A percentile compares a stretch with the other conserved stretches of the same genome.
These are phyloP conservation scores for Parasarocladium wereldwijsianum DNA, from an alignment of 2,329 filamentous ascomycete species.

Conservation along the genomic window DNA sequence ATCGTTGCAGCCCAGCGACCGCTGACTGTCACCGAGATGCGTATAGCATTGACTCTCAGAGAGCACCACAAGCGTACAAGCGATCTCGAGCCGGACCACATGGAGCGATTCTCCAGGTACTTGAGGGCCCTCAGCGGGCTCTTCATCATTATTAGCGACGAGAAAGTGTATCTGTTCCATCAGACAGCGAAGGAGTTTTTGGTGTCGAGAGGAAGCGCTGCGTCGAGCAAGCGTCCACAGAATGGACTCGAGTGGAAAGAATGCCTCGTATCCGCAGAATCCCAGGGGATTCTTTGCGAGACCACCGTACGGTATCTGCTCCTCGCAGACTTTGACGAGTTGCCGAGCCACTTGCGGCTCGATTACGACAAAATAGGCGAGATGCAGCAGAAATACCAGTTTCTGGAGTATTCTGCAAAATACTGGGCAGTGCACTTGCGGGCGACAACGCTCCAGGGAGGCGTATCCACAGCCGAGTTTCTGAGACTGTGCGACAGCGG, in stretches of 20 bases:
- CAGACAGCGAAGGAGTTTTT: constrained; percentile 18
- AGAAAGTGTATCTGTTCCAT: constrained; percentile 14
- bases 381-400: not conserved
- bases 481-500: not conserved
- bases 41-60: constrained; percentile 8
- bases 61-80: constrained; percentile 4
- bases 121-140: constrained; percentile 16
- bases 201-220: constrained; percentile 2
- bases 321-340: not conserved
- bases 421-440: not conserved
- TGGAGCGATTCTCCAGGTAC: constrained; percentile 5
- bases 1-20: constrained; percentile 11
- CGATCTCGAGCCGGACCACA: constrained; percentile 4
- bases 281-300: not conserved
- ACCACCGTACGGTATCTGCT: constrained; percentile 2
- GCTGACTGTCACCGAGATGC: constrained; percentile 11
- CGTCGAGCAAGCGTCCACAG: no score
- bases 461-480: not conserved
- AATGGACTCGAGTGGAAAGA: not conserved
- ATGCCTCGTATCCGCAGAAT: not conserved
- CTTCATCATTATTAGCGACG: constrained; percentile 14
- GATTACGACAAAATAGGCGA: not conserved
- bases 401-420: constrained; percentile 1
- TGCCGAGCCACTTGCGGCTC: not conserved
- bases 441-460: not conserved